phyloP scores from a whole-genome alignment of 2,329 filamentous ascomycete species.

The Emmonsiellopsis sp. region DNA sequence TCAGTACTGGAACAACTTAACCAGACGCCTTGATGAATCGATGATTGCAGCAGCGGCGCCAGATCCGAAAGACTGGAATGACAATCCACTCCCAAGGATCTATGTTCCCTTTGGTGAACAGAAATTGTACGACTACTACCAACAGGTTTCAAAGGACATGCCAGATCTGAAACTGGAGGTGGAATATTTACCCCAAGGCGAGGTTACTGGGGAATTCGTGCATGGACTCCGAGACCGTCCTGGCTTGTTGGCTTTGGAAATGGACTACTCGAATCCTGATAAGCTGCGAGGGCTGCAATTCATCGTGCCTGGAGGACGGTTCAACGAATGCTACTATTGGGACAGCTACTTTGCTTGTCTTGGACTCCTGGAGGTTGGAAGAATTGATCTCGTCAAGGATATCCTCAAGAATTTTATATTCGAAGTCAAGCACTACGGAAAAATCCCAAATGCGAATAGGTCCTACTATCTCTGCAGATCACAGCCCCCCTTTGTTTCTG shows the following conservation, averaged over 20 bases:
- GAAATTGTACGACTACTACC: constrained; percentile 74
- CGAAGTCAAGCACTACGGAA: constrained; percentile 83
- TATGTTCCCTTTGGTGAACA: constrained; percentile 72
- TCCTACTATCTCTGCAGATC: constrained; percentile 81
- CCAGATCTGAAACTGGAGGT: constrained; percentile 75
- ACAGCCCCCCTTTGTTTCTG: constrained; percentile 80
- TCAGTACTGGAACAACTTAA: constrained; percentile 76
- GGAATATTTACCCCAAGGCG: constrained; percentile 55
- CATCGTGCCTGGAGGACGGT: constrained; percentile 77
- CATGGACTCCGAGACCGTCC: constrained; percentile 71
- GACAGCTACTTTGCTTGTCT: constrained; percentile 89
- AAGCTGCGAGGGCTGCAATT: constrained; percentile 63
- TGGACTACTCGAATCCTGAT: constrained; percentile 51
- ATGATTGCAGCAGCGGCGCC: constrained; percentile 60
- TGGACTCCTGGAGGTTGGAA: constrained; percentile 67
- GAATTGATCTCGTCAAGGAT: constrained; percentile 66
- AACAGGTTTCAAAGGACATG: constrained; percentile 58
- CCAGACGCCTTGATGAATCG: constrained; percentile 69
- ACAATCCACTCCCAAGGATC: constrained; percentile 71
- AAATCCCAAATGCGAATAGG: constrained; percentile 81
- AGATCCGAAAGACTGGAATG: constrained; percentile 81
- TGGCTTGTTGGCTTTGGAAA: constrained; percentile 71
- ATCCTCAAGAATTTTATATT: constrained; percentile 90
- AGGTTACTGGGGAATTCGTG: constrained; percentile 64
- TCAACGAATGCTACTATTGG: constrained; percentile 90